Conservation (phyloP, 179 eudicot species). For the Nepenthes alata region DNA sequence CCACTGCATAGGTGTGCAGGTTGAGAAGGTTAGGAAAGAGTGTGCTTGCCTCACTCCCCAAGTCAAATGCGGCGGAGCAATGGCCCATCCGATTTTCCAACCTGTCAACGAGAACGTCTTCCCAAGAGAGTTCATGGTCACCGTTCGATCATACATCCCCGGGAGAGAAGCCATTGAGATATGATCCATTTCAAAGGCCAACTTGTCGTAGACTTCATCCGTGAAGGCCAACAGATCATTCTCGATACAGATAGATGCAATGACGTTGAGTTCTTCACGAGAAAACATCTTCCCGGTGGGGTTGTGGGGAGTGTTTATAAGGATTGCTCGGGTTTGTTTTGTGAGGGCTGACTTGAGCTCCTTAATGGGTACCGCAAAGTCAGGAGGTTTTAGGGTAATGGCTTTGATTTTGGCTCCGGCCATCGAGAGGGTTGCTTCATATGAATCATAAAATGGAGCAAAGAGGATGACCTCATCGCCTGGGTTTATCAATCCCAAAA, state of each 20-base stretch:
- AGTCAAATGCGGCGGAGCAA: constrained; percentile 77
- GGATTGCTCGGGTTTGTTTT: constrained; percentile 73
- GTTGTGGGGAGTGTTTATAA: constrained; percentile 85
- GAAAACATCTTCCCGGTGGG: constrained; percentile 97
- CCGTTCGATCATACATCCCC: constrained; percentile 85
- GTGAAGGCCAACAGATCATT: constrained; percentile 76
- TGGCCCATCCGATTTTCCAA: constrained; percentile 98
- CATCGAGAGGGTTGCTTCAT: constrained; percentile 91
- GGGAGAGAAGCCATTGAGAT: constrained; percentile 91
- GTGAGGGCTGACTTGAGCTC: constrained; percentile 57
- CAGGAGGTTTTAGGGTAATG: constrained; percentile 68
- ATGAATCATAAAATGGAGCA: constrained; percentile 94
- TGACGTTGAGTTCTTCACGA: constrained; percentile 54
- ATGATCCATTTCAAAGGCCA: constrained; percentile 91
- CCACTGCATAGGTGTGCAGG: constrained; percentile 86
- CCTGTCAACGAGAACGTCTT: constrained; percentile 97
- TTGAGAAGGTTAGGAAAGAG: constrained; percentile 77
- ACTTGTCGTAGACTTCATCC: constrained; percentile 91
- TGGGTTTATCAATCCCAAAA: constrained; percentile 83
- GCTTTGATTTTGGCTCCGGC: constrained; percentile 80
- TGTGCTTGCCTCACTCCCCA: constrained; percentile 97
- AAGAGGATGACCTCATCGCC: constrained; percentile 83
- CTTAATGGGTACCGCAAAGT: constrained; percentile 64
- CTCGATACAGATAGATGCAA: constrained; percentile 69
- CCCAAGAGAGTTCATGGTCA: constrained; percentile 83